phyloP scores from a whole-genome alignment of 2,329 filamentous ascomycete species.

The Penicillium psychrosexuale region DNA sequence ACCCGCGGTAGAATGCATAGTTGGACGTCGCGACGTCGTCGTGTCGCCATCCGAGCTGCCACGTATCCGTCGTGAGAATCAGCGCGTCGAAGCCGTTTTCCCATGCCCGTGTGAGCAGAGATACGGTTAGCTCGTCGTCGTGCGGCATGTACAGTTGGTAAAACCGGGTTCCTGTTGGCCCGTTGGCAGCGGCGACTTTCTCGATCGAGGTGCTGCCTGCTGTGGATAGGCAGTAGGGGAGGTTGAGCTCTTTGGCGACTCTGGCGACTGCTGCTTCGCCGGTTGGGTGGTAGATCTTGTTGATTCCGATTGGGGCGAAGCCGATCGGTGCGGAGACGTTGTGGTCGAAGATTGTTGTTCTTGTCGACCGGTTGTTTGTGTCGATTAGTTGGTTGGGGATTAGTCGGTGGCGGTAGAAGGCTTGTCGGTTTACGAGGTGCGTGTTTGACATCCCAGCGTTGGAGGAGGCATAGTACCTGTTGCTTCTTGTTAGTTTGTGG shows the following conservation, averaged over 20 bases:
- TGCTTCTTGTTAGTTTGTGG: neutral
- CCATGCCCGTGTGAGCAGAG: slow-evolving; percentile 55
- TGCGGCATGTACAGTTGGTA: slow-evolving; percentile 65
- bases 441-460: slow-evolving; percentile 53
- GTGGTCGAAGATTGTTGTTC: slow-evolving; percentile 59
- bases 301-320: slow-evolving; percentile 65
- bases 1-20: slow-evolving; percentile 62
- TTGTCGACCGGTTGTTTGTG: slow-evolving; percentile 57
- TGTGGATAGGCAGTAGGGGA: slow-evolving; percentile 60
- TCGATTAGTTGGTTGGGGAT: slow-evolving; percentile 61
- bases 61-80: slow-evolving; percentile 62
- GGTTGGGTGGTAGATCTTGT: slow-evolving; percentile 60
- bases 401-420: slow-evolving; percentile 63
- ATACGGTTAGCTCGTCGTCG: slow-evolving; percentile 58
- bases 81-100: slow-evolving; percentile 56
- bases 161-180: slow-evolving; percentile 49
- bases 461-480: slow-evolving; percentile 36
- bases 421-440: slow-evolving; percentile 59
- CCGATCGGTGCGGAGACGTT: slow-evolving; percentile 58
- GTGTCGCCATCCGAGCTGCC: slow-evolving; percentile 62
- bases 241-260: slow-evolving; percentile 57
- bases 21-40: slow-evolving; percentile 56
- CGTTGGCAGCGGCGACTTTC: slow-evolving; percentile 56
- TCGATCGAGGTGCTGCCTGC: slow-evolving; percentile 58
- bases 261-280: slow-evolving; percentile 60